These are phyloP conservation scores for Lachancea sp. DNA, from an alignment of 805 yeast genomes.

Conservation along the genomic window DNA sequence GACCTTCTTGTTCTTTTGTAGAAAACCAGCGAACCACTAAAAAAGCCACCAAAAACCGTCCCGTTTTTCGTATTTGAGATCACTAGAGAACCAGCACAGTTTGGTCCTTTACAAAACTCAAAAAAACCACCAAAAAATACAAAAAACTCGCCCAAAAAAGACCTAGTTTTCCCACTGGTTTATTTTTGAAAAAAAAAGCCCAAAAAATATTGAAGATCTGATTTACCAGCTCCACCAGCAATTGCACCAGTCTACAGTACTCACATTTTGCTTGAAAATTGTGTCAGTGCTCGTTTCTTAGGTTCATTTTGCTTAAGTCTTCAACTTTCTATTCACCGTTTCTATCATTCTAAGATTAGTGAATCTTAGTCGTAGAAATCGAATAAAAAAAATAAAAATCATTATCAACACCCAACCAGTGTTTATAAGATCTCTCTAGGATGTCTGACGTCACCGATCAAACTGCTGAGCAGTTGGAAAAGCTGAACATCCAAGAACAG, in stretches of 20 bases:
- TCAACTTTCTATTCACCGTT: too few relatives aligned
- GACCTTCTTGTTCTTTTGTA: background rate
- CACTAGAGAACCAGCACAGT: slow-evolving; percentile 4
- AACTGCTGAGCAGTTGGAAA: slow-evolving; percentile 33
- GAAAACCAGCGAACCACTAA: slow-evolving; percentile 6
- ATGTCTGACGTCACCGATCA: slow-evolving; percentile 36
- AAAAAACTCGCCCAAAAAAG: slow-evolving; percentile 5
- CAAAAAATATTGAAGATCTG: background rate
- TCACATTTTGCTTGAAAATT: background rate
- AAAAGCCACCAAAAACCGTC: slow-evolving; percentile 7
- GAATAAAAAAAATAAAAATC: too few relatives aligned
- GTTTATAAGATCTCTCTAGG: too few relatives aligned
- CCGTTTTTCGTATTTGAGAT: slow-evolving; percentile 8
- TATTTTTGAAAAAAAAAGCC: slow-evolving; percentile 6
- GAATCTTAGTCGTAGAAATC: too few relatives aligned
- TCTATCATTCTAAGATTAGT: too few relatives aligned
- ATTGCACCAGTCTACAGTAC: too few relatives aligned
- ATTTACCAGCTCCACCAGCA: too few relatives aligned
- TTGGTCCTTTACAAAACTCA: slow-evolving; percentile 5
- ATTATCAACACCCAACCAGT: too few relatives aligned
- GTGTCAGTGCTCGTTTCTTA: background rate
- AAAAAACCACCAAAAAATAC: slow-evolving; percentile 1
- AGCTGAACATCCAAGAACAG: slow-evolving; percentile 30
- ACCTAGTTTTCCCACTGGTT: slow-evolving; percentile 4
- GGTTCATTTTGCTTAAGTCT: background rate